phyloP scores from a whole-genome alignment of 2,329 filamentous ascomycete genomes.

The Diplodia sapinea region DNA sequence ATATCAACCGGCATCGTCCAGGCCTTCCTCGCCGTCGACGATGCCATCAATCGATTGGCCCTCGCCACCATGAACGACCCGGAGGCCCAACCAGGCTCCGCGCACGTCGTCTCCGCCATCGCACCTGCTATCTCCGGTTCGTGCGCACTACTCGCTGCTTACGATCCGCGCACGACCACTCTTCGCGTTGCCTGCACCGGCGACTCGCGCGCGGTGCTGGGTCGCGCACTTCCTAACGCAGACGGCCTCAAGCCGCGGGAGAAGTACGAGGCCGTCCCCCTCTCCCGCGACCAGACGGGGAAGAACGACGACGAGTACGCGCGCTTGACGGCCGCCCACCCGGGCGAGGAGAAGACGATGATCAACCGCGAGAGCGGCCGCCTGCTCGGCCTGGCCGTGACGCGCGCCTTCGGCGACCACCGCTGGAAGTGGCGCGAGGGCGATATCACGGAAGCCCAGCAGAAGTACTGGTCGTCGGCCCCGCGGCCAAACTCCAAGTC shows the following conservation, averaged over 20 bases:
- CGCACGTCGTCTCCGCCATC: conserved; percentile 40
- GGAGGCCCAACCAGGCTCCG: conserved; percentile 38
- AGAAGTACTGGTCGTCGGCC: conserved; percentile 57
- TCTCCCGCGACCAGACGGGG: conserved; percentile 71
- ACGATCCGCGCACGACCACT: conserved; percentile 59
- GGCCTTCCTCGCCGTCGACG: conserved; percentile 63
- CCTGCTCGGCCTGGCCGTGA: conserved; percentile 66
- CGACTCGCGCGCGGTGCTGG: conserved; percentile 71
- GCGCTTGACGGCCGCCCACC: conserved; percentile 64
- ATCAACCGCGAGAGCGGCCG: conserved; percentile 62
- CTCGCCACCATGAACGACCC: conserved; percentile 47
- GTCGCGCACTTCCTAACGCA: conserved; percentile 50
- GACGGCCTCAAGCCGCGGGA: conserved; percentile 38
- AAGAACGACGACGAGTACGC: conserved; percentile 64
- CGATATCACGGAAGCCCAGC: conserved; percentile 53
- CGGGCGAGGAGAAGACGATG: conserved; percentile 56
- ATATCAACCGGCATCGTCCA: conserved; percentile 63
- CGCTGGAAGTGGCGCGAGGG: conserved; percentile 70
- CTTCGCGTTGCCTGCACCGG: conserved; percentile 70
- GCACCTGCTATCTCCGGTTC: conserved; percentile 59
- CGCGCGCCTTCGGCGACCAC: conserved; percentile 71
- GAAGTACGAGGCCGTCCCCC: conserved; percentile 58
- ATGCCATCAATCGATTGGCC: conserved; percentile 58
- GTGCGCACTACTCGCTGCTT: conserved; percentile 68
- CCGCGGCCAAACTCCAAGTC: conserved; percentile 55